Conservation (phyloP, 1,284 basidiomycete genomes). For the Schizophyllum amplum region DNA sequence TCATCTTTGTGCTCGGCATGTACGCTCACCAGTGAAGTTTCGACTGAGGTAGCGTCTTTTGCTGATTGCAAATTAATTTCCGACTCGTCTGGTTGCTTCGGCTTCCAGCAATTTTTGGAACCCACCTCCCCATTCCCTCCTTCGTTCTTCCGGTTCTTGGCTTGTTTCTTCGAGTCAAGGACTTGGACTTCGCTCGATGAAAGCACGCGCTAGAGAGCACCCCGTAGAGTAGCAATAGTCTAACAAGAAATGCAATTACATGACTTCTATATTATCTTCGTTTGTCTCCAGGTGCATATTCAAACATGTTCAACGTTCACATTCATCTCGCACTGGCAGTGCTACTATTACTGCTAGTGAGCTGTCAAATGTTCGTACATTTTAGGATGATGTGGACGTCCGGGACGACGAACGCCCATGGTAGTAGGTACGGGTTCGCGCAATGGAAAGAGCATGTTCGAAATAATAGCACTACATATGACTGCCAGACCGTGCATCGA, state of each 20-base stretch:
- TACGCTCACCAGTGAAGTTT: slow-evolving; percentile 88
- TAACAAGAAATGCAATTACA: not conserved
- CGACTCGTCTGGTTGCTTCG: slow-evolving; percentile 74
- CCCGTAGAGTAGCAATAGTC: not conserved
- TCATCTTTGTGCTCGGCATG: slow-evolving; percentile 86
- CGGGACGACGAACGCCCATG: too few relatives aligned
- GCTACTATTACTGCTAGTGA: too few relatives aligned
- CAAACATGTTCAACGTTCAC: too few relatives aligned
- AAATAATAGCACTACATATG: too few relatives aligned
- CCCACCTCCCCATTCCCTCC: slow-evolving; percentile 12
- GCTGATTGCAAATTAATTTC: slow-evolving; percentile 93
- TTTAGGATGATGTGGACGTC: too few relatives aligned
- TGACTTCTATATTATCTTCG: not conserved
- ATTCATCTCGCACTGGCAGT: too few relatives aligned
- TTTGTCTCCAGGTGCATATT: too few relatives aligned
- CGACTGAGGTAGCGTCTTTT: slow-evolving; percentile 88
- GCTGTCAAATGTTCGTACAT: too few relatives aligned
- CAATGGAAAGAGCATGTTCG: too few relatives aligned
- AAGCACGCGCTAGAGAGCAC: not conserved
- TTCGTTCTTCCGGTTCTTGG: slow-evolving; percentile 1
- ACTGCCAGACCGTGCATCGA: too few relatives aligned
- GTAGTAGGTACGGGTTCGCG: too few relatives aligned
- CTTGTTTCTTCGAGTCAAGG: not conserved
- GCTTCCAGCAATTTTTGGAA: slow-evolving; percentile 78
- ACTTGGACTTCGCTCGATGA: not conserved